Conservation (phyloP, 495 filamentous ascomycete genomes). For the Clavariopsis aquatica region DNA sequence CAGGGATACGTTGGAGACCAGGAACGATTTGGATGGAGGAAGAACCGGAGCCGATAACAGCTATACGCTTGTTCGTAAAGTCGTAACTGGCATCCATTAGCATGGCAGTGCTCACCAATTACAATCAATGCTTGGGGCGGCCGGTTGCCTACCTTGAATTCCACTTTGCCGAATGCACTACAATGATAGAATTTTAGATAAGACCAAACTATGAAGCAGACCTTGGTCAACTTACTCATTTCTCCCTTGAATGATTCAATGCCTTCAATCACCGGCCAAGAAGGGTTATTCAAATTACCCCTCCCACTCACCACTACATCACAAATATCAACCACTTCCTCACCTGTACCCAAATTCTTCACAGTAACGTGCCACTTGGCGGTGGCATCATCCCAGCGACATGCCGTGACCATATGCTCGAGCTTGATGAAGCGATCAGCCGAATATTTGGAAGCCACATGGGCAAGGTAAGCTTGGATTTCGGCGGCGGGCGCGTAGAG, state of each 20-base stretch:
- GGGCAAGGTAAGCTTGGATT: conserved; percentile 44
- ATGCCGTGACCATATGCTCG: conserved; percentile 37
- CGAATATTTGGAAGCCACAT: conserved; percentile 41
- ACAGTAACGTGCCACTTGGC: conserved; percentile 43
- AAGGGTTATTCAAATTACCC: conserved; percentile 42
- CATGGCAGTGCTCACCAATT: background rate
- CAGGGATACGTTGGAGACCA: conserved; percentile 37
- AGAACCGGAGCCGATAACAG: conserved; percentile 43
- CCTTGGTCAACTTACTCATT: too few relatives aligned
- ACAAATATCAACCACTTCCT: conserved; percentile 30
- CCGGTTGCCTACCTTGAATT: conserved; percentile 31
- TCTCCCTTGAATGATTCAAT: conserved; percentile 42
- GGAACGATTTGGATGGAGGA: conserved; percentile 46
- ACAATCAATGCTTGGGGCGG: background rate
- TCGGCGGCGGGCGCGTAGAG: conserved; percentile 43
- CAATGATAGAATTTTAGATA: too few relatives aligned
- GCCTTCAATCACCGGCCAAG: conserved; percentile 44
- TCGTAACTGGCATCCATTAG: conserved; percentile 34
- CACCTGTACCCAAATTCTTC: conserved; percentile 36
- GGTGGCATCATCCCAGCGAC: conserved; percentile 35
- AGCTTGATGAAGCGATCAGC: conserved; percentile 45
- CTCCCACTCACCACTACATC: conserved; percentile 43
- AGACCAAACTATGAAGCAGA: too few relatives aligned
- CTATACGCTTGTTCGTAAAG: conserved; percentile 44
- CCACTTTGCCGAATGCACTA: conserved; percentile 45